phyloP scores from a whole-genome alignment of 345 rosid genomes.

The Camelina laxa region DNA sequence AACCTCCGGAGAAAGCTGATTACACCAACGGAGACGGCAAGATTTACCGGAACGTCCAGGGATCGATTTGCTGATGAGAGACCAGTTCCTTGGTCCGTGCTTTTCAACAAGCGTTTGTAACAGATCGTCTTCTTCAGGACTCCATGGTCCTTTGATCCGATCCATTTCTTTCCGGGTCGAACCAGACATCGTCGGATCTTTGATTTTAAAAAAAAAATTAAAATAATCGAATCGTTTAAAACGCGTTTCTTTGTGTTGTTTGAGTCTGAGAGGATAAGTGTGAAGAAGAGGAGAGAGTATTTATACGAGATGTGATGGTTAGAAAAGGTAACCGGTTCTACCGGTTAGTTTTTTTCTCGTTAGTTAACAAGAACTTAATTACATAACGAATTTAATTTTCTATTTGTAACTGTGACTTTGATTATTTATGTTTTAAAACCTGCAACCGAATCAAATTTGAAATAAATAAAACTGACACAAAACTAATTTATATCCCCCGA shows the following conservation, averaged over 20 bases:
- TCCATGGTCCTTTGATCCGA: slow-evolving; percentile 99
- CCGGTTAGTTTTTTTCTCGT: slow-evolving; percentile 40
- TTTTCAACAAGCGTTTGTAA: slow-evolving; percentile 64
- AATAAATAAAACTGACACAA: neutral
- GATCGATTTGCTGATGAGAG: slow-evolving; percentile 85
- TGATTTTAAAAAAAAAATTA: neutral
- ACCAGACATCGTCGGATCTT: slow-evolving; percentile 25
- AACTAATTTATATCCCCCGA: neutral
- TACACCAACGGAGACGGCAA: slow-evolving; percentile 93
- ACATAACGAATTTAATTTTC: neutral
- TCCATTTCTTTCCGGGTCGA: slow-evolving; percentile 53
- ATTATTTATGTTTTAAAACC: neutral
- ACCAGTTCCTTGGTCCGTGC: slow-evolving; percentile 95
- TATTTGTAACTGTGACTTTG: neutral
- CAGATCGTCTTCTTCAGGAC: slow-evolving; percentile 87
- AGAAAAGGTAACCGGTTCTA: slow-evolving; percentile 37
- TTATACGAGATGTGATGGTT: slow-evolving; percentile 34
- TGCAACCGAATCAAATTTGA: neutral
- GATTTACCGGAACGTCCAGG: slow-evolving; percentile 95
- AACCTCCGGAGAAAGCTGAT: slow-evolving; percentile 92
- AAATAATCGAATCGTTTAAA: neutral
- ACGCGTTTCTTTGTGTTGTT: neutral
- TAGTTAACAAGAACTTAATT: slow-evolving; percentile 14
- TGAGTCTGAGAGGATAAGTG: slow-evolving; percentile 29
- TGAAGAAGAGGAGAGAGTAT: slow-evolving; percentile 27